Evolutionary conservation across 192 early-diverging fungal species (phyloP).

Genomic region (Coemansia sp.): DNA sequence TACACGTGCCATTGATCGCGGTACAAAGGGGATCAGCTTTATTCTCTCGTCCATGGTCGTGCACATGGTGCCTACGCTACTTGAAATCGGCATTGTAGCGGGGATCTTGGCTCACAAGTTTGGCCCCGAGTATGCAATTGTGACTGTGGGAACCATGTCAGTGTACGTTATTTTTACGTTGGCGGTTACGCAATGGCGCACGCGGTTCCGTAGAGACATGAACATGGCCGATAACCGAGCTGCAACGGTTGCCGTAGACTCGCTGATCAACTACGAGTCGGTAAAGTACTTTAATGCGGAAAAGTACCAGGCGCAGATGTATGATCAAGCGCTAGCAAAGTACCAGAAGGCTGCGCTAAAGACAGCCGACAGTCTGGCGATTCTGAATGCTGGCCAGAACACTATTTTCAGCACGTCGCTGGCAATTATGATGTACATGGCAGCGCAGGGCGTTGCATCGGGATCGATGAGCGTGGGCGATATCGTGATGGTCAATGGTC

Average conservation of each 20-base stretch:
- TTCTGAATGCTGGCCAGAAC: slow-evolving; percentile 95
- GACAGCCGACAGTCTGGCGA: slow-evolving; percentile 81
- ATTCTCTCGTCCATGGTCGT: slow-evolving; percentile 93
- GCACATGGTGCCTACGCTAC: slow-evolving; percentile 88
- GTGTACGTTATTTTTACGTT: slow-evolving; percentile 87
- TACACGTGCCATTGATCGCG: slow-evolving; percentile 94
- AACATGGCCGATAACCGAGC: slow-evolving; percentile 96
- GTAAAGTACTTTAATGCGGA: slow-evolving; percentile 98
- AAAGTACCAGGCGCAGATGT: slow-evolving; percentile 82
- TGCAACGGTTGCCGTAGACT: slow-evolving; percentile 90
- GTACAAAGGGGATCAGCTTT: slow-evolving; percentile 95
- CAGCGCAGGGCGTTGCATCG: slow-evolving; percentile 78
- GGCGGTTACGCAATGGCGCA: slow-evolving; percentile 86
- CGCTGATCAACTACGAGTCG: slow-evolving; percentile 95
- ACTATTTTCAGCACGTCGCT: slow-evolving; percentile 91
- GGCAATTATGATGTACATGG: slow-evolving; percentile 95
- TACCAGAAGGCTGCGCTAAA: slow-evolving; percentile 95
- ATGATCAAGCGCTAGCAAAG: slow-evolving; percentile 82
- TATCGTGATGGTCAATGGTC: slow-evolving; percentile 97
- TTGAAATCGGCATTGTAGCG: slow-evolving; percentile 96
- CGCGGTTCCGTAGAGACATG: slow-evolving; percentile 83
- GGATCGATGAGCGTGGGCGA: slow-evolving; percentile 92
- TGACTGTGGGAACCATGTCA: slow-evolving; percentile 66
- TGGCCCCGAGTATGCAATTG: slow-evolving; percentile 61
- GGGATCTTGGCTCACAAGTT: slow-evolving; percentile 73